Conservation (phyloP, 2,329 filamentous ascomycete species). For the Fusarium temperatum region DNA sequence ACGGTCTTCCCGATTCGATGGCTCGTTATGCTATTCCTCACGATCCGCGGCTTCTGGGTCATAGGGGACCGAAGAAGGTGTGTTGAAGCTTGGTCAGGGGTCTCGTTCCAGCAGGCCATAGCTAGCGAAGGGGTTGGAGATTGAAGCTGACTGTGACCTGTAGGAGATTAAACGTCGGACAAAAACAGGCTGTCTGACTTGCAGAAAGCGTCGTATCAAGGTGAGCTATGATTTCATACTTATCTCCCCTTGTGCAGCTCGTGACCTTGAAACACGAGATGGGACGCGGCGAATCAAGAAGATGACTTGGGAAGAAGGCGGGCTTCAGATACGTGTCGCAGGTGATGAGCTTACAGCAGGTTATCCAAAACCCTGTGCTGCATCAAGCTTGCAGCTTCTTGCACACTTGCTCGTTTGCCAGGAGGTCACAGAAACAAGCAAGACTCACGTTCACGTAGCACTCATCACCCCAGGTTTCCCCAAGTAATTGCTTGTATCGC, state of each 20-base stretch:
- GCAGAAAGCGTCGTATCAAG: slow-evolving; percentile 70
- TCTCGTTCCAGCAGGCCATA: background rate
- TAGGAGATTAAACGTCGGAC: slow-evolving; percentile 71
- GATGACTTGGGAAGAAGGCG: slow-evolving; percentile 15
- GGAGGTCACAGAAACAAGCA: slow-evolving; percentile 33
- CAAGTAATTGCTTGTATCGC: slow-evolving; percentile 31
- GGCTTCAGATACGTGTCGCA: slow-evolving; percentile 14
- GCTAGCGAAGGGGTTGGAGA: background rate
- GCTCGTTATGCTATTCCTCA: slow-evolving; percentile 58
- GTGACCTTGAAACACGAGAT: slow-evolving; percentile 7
- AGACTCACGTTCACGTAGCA: slow-evolving; percentile 37
- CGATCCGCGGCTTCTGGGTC: slow-evolving; percentile 58
- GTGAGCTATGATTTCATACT: slow-evolving; percentile 52
- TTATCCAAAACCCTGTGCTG: slow-evolving; percentile 24
- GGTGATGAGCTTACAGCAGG: slow-evolving; percentile 20
- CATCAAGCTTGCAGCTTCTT: slow-evolving; percentile 29
- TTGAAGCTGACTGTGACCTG: slow-evolving; percentile 23
- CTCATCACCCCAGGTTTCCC: slow-evolving; percentile 25
- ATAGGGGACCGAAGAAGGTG: slow-evolving; percentile 67
- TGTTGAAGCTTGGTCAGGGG: slow-evolving; percentile 28
- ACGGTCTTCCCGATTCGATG: slow-evolving; percentile 56
- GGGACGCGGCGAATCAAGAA: slow-evolving; percentile 18
- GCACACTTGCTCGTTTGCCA: slow-evolving; percentile 29
- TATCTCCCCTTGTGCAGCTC: slow-evolving; percentile 15
- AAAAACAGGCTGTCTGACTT: slow-evolving; percentile 70